A percentile compares a stretch with the other conserved stretches of the same genome.
These are phyloP conservation scores for Azolla pinnata DNA, from an alignment of 75 land plant species.

Conservation along the genomic window DNA sequence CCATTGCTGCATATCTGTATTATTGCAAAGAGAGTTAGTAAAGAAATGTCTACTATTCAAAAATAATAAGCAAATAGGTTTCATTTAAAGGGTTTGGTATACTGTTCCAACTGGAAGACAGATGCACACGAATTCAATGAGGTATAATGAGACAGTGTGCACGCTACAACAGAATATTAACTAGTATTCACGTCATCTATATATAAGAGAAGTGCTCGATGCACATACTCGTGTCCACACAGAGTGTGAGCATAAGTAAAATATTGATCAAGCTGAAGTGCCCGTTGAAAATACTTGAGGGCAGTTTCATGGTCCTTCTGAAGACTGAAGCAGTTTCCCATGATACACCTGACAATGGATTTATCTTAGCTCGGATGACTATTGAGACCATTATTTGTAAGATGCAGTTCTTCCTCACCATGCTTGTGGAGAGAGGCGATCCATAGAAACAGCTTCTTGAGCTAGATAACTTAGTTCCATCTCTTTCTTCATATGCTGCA, in stretches of 20 bases:
- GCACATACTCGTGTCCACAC: conserved; percentile 94
- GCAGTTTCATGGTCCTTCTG: conserved; percentile 98
- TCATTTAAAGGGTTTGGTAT: too few relatives aligned
- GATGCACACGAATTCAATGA: too few relatives aligned
- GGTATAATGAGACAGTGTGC: too few relatives aligned
- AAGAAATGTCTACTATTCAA: too few relatives aligned
- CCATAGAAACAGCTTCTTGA: conserved; percentile 73
- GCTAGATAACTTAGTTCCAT: conserved; percentile 93
- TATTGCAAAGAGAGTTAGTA: too few relatives aligned
- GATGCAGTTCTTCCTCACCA: conserved; percentile 41
- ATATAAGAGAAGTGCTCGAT: too few relatives aligned
- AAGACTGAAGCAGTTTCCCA: conserved; percentile 97
- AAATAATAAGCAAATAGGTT: too few relatives aligned
- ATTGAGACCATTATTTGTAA: too few relatives aligned
- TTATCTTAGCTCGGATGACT: too few relatives aligned
- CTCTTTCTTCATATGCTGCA: conserved; percentile 95
- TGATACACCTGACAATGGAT: conserved; percentile 79
- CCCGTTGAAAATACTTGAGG: conserved; percentile 87
- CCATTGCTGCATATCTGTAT: conserved; percentile 72
- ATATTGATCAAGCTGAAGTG: conserved; percentile 70
- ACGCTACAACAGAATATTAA: too few relatives aligned
- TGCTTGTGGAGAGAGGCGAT: conserved; percentile 92
- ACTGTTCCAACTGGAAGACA: too few relatives aligned
- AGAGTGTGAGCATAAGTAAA: conserved; percentile 95
- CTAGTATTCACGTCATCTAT: too few relatives aligned